Evolutionary conservation across 176 grass and related monocot genomes (phyloP), one percentile per base, ranked within the genome.

Genomic region (Eragrostis curvula): DNA sequence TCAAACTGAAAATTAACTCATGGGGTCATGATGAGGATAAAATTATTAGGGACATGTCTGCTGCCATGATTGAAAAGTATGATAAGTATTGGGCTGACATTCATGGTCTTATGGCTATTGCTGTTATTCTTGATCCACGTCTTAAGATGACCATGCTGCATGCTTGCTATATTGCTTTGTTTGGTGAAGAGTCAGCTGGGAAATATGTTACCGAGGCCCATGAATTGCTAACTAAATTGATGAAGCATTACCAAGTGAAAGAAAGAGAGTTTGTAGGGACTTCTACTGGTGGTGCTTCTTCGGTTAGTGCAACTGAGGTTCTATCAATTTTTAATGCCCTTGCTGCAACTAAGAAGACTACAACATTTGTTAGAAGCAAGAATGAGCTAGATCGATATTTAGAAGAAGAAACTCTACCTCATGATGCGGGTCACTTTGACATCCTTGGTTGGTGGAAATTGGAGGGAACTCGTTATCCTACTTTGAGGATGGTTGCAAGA

Each of bases 121-220:
- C 23, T 61, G 58, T 61, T 61, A 13, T 56, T n/a, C 52, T 56
- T 56, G 52, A 53, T 20, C 52, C 18, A 56, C 9, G 59, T 9
- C 8, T 28, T 28, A 67, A 67, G 9, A 67, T 67, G 65, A 67
- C 30, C 20, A 67, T 67, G 36, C 21, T 67, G 20, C 65, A 67
- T 67, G 65, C 36, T 42, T 67, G 65, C 16, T 67, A 67, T 18
- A 67, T 67, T 67, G 65, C 65, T 1, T 9, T 67, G 17, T 67
- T 67, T 67, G 65, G 65, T 41, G 17, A 67, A n/a, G 65, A 41
- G 20, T 20, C 0, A 42, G 18, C 65, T 41, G 7, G 21, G 10
- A 41, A 21, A 21, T 42, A 67, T 67, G 16, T 67, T 41, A 3
- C 8, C 9, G 65, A 42, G 7, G 17, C 8, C 7, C 20, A 67